phyloP scores from a whole-genome alignment of 257 asterid genomes.

The Solanum sejunctum region DNA sequence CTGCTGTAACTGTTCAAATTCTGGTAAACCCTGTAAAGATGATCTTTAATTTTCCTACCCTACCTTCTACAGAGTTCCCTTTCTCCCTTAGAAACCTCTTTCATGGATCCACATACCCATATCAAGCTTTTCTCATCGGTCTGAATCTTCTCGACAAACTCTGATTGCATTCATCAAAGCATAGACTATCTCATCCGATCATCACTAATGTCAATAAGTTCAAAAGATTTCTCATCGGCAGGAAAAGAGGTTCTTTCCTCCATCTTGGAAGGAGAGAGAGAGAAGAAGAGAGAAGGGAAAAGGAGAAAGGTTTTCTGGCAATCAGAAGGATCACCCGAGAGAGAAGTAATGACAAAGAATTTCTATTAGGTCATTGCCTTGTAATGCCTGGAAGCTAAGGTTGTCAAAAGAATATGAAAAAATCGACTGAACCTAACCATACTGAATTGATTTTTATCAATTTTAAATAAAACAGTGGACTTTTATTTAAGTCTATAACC shows the following conservation, averaged over 20 bases:
- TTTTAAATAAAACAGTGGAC: too few species aligned
- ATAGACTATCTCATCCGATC: neutral
- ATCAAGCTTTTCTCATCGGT: neutral
- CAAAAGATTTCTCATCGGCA: neutral
- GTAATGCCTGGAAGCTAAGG: neutral
- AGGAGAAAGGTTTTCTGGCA: neutral
- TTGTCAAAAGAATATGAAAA: too few species aligned
- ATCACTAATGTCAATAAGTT: neutral
- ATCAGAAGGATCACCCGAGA: neutral
- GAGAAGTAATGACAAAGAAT: neutral
- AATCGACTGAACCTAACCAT: too few species aligned
- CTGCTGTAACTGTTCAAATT: neutral
- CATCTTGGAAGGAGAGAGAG: neutral
- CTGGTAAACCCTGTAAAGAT: neutral
- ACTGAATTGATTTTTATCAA: too few species aligned
- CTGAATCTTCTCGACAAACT: neutral
- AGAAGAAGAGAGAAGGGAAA: neutral
- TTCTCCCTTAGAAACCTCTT: neutral
- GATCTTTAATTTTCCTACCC: neutral
- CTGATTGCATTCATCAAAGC: neutral
- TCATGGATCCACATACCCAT: neutral
- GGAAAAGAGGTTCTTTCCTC: neutral
- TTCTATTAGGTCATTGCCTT: neutral
- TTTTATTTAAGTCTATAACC: too few species aligned
- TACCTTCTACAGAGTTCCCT: neutral